Evolutionary conservation across 805 yeast genomes (phyloP), one percentile per base, ranked within the genome.

Genomic region (Saturnispora gosingensis): DNA sequence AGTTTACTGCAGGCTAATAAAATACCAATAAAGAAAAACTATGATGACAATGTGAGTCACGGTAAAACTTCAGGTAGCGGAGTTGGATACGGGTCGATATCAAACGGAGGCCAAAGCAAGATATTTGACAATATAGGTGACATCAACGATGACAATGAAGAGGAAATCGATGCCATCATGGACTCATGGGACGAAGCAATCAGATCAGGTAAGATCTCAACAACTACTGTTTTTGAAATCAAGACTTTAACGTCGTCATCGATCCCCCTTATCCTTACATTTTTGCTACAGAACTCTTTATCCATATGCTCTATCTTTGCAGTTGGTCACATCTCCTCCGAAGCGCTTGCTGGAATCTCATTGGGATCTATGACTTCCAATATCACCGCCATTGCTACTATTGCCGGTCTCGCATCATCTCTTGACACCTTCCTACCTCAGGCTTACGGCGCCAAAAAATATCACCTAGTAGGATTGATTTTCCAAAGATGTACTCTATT

Each of bases 391-490:
- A 77, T 83, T 54, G 85, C 88, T 36, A 75, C 84, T 10, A 81
- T 85, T 57, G 85, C 84, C 58, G 93, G 91, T 11, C 75, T 84
- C 2, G 80, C 88, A n/a, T 84, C 93, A 0, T 80, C 88, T 52
- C 72, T 85, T 50, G 91, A 85, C 60, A 85, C 91, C 0, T 72
- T 85, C 35, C 80, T 90, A 63, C 85, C 90, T 2, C 91, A 85
- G 65, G 84, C 90, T 1, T 84, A 72, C 61, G 91, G 93, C 20
- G 77, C 87, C 28, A 74, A 75, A 48, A 84, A 83, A 57, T 77
- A 71, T 61, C 76, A 75, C 56, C 60, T 75, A 53, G 91, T 85
- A 20, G 93, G 93, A 0, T 66, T 83, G 20, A 79, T 84, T 52
- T 78, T 82, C 57, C 76, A 82, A 58, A 71, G 88, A 60, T 85